Evolutionary conservation across 768 basidiomycete genomes (phyloP).

Genomic region (Gymnopilus dilepis): DNA sequence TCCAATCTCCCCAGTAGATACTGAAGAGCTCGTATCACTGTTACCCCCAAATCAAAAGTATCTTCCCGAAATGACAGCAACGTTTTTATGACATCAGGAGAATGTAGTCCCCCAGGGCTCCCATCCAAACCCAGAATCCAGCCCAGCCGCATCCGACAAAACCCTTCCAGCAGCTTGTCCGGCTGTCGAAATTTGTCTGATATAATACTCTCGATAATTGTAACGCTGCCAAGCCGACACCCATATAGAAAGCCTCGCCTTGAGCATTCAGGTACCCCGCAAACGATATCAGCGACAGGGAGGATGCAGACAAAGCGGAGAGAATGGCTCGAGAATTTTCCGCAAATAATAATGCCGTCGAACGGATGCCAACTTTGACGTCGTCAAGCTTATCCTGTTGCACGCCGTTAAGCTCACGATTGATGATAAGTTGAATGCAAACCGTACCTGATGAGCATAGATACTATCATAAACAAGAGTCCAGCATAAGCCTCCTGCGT

Average conservation of each 20-base stretch:
- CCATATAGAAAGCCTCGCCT: slow-evolving; percentile 79
- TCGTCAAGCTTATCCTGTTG: slow-evolving; percentile 92
- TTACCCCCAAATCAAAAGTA: background rate
- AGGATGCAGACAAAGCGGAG: slow-evolving; percentile 69
- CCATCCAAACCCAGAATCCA: slow-evolving; percentile 88
- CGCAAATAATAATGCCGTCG: slow-evolving; percentile 93
- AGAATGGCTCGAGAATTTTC: slow-evolving; percentile 77
- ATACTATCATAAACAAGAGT: slow-evolving; percentile 97
- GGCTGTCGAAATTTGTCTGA: slow-evolving; percentile 74
- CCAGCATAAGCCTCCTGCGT: slow-evolving; percentile 90
- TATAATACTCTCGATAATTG: slow-evolving; percentile 82
- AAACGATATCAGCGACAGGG: slow-evolving; percentile 74
- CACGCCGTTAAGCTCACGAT: background rate
- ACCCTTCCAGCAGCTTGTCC: slow-evolving; percentile 87
- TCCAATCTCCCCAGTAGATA: background rate
- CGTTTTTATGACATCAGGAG: too few species aligned
- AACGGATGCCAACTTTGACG: slow-evolving; percentile 84
- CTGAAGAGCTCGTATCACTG: background rate
- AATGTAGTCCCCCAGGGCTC: slow-evolving; percentile 73
- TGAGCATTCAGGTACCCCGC: slow-evolving; percentile 84
- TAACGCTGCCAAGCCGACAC: slow-evolving; percentile 69
- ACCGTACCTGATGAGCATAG: slow-evolving; percentile 89
- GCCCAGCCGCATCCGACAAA: slow-evolving; percentile 90
- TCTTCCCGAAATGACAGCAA: too few species aligned
- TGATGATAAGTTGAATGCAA: background rate